These are phyloP conservation scores for Corynascus novoguineensis DNA, from an alignment of 495 filamentous ascomycete species.

Conservation along the genomic window DNA sequence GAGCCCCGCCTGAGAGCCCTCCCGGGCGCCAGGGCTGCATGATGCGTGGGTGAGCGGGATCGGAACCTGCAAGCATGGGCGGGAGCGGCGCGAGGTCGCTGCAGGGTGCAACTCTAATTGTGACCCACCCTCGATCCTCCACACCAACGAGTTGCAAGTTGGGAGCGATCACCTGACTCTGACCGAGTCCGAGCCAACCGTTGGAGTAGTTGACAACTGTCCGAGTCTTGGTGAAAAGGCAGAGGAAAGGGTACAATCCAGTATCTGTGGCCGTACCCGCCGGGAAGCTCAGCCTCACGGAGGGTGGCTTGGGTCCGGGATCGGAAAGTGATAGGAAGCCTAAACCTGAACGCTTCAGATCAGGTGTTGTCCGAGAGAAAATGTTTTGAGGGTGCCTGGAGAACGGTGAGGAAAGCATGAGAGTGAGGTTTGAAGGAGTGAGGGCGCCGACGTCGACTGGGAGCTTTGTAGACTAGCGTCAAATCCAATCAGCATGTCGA, in stretches of 20 bases:
- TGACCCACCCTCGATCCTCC: not conserved
- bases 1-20: constrained; percentile 24
- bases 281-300: not conserved
- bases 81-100: constrained; percentile 18
- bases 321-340: not conserved
- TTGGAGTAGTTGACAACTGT: not conserved
- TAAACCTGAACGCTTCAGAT: not conserved
- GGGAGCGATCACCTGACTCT: not conserved
- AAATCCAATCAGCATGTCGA: no score
- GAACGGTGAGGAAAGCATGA: no score
- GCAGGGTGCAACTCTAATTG: constrained; percentile 13
- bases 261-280: not conserved
- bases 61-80: constrained; percentile 23
- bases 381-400: no score
- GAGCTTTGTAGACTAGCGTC: no score
- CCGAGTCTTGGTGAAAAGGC: not conserved
- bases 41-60: constrained; percentile 9
- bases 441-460: not conserved
- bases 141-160: not conserved
- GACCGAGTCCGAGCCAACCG: not conserved
- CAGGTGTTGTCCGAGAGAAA: not conserved
- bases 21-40: constrained; percentile 24
- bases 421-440: not conserved
- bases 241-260: not conserved
- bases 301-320: not conserved